Base-by-base conservation (phyloP, 2,329 filamentous ascomycete genomes). In the Venturia aucupariae region DNA sequence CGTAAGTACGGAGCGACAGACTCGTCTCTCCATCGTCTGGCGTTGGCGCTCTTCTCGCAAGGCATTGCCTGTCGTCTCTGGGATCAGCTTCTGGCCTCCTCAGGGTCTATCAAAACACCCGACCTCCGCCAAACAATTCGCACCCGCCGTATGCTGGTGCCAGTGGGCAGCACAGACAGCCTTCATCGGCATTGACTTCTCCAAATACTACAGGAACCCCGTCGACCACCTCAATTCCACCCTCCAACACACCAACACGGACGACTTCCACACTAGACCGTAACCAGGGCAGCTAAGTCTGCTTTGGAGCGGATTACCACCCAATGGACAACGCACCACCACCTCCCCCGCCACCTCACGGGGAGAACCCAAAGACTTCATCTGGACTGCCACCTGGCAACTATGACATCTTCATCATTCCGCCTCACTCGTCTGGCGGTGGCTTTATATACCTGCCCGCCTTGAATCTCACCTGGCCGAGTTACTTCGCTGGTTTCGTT, bases 401-500 rank as follows among this genome's bases (percentile, higher is more conserved):
- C 74, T 97, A 96, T 77, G 93, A 97, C 79, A 96, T 97, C 73
- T 97, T 97, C 79, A 89, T 97, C 74, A 92, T 97, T 71, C 93
- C 93, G 8, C 90, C 92, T 59, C 92, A 96, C 75, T 93, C 92
- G 13, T 84, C 92, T 7, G 93, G 93, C 63, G 86, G 87, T 0
- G 93, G 93, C 41, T 97, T 97, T 76, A 80, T 97, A 35, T 97
- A 97, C 75, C 84, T 97, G n/a, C 93, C 93, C 0, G 96, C 92
- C 0, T 76, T 97, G 67, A 84, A 88, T 72, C 89, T 90, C 24
- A 90, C 94, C 71, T 82, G 88, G 71, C 96, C 96, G 76, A 96
- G 90, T 77, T 97, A 97, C 75, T 82, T 92, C 27, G 92, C 92
- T 3, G 93, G 93, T 48, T 88, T 85, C 66, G 91, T 90, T 2